Conservation (phyloP, 805 yeast species). For the Phaffomyces antillensis region DNA sequence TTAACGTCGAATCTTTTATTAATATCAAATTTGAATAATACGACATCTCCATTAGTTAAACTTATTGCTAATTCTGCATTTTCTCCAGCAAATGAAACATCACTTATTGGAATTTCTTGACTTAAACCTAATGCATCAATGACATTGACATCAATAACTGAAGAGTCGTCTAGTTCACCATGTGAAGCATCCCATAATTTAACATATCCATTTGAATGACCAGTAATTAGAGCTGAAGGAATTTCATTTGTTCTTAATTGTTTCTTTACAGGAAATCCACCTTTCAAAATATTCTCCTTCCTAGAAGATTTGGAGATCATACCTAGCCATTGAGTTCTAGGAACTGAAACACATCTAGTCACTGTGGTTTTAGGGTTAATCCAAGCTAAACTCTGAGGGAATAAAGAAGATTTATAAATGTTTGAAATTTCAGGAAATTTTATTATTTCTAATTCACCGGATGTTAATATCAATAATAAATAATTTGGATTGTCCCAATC, state of each 20-base stretch:
- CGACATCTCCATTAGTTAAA: conserved; percentile 62
- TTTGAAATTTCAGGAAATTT: conserved; percentile 49
- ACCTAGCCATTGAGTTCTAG: conserved; percentile 71
- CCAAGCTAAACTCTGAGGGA: conserved; percentile 80
- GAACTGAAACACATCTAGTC: conserved; percentile 48
- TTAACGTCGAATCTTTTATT: conserved; percentile 59
- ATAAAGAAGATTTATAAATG: conserved; percentile 45
- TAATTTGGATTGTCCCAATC: conserved; percentile 75
- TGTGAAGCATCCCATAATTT: conserved; percentile 80
- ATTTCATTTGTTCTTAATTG: conserved; percentile 38
- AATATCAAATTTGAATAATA: conserved; percentile 62
- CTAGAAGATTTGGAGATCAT: conserved; percentile 48
- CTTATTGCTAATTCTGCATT: conserved; percentile 72
- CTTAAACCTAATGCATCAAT: conserved; percentile 36
- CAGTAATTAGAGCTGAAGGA: conserved; percentile 65
- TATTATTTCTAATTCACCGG: conserved; percentile 60
- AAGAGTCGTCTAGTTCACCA: conserved; percentile 56
- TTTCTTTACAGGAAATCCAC: conserved; percentile 67
- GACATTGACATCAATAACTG: conserved; percentile 54
- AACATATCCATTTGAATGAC: conserved; percentile 80
- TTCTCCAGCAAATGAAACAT: conserved; percentile 70
- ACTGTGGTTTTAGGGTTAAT: conserved; percentile 64
- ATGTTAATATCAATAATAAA: conserved; percentile 48
- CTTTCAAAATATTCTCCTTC: conserved; percentile 49
- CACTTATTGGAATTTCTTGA: conserved; percentile 38